Evolutionary conservation across 1,284 basidiomycete genomes (phyloP), one percentile per base, ranked within the genome.

Genomic region (Pseudomicrostroma phylloplanum): DNA sequence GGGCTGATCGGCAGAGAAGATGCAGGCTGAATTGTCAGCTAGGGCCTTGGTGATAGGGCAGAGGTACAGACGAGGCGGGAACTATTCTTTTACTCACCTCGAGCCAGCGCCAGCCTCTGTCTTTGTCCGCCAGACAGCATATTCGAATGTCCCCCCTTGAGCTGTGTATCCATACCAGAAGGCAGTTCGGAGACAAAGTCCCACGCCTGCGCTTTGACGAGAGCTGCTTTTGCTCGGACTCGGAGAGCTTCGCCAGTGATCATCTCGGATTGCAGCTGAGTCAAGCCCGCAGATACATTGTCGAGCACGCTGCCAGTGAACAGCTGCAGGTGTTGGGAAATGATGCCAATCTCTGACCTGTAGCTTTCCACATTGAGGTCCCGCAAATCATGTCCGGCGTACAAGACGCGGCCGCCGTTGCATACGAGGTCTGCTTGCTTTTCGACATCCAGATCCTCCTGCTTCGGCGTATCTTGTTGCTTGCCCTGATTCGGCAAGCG

Each of bases 281-380:
- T 65, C 25, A 79, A 63, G 40, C 77, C 77, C 4, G 72, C 70
- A 4, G 76, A 74, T 15, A 79, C 76, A 49, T 79, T 79, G 41
- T 77, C 76, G 46, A 75, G 74, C 36, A 79, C 65, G 19, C 69
- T 68, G 1, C 72, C 77, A 21, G 73, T 72, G 54, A 78, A 77
- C 23, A 79, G 64, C 57, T 77, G 74, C 6, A 81, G 81, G 43
- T 81, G 78, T 62, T 82, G 81, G 7, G 78, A 74, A n/a, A 82
- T 81, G 12, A 82, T 78, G 21, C 80, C 79, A 53, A 82, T 74
- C 60, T 81, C 80, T 12, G 78, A 79, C 11, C 81, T 76, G 17
- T 82, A 69, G 77, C 80, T 82, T 17, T 72, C 68, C n/a, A 80
- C 63, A 59, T 81, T 82, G 62, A 80, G 67, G 11, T 76, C 68